Base-by-base conservation (phyloP, 768 basidiomycete genomes). In the Boletellus emodensis region DNA sequence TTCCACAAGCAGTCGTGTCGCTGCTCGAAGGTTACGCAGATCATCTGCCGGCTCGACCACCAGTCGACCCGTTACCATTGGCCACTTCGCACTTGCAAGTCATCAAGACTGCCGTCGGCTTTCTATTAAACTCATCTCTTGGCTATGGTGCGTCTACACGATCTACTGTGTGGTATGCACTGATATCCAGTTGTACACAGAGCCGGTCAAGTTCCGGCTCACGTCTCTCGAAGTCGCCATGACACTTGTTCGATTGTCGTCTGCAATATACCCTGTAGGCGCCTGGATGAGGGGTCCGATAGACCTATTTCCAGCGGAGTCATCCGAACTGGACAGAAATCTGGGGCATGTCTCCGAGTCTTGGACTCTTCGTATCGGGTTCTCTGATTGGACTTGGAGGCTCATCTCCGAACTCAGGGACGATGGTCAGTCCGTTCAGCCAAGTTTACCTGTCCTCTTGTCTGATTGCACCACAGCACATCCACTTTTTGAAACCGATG, bases 341-440 rank as follows among this genome's bases (percentile, higher is more conserved):
- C 58, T 69, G 32, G 65, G 61, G 34, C 60, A 51, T 18, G 54
- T 67, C 38, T 67, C 71, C 32, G 85, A 88, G 55, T 73, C 79
- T 40, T 92, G 89, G 89, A 72, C 61, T 22, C 64, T 86, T 40
- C 80, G 90, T 17, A 77, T 73, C 47, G 77, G 77, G 8, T 71
- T 91, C 26, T 81, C 85, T 3, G 80, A 76, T 40, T 92, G 90
- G 90, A 77, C 82, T 37, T 91, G 89, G 87, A 76, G 83, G 57
- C 76, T 80, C 3, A 78, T 90, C n/a, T 75, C 79, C 6, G 85
- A 85, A 60, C 76, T 90, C 40, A 82, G 80, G 63, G 84, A 87
- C 44, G 85, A 89, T 58, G 75, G 87, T 86, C 54, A 70, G 64
- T 49, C 44, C 74, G 56, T 51, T 24, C 34, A 44, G 11, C 43